Conservation (phyloP, 148 eudicot species). For the Rhododendron molle region DNA sequence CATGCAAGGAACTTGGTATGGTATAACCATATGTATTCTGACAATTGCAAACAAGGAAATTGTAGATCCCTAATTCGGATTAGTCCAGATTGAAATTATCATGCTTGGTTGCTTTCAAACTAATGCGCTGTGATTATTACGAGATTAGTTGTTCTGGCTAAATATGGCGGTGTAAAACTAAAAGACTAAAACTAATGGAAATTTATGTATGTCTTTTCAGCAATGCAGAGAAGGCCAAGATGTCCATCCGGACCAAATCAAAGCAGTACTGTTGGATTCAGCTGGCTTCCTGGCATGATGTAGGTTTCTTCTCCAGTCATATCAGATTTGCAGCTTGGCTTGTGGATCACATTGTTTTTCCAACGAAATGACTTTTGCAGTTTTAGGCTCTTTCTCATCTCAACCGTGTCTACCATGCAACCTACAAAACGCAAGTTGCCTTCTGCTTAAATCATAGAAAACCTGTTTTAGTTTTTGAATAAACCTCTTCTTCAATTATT, state of each 20-base stretch:
- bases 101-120: not conserved
- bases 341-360: not conserved
- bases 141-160: not conserved
- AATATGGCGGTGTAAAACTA: not conserved
- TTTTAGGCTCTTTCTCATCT: not conserved
- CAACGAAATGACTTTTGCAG: not conserved
- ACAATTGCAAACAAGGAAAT: not conserved
- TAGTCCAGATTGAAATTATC: not conserved
- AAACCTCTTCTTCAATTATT: not conserved
- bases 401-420: not conserved
- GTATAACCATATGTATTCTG: not conserved
- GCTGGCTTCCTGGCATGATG: slow-evolving; percentile 60
- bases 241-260: slow-evolving; percentile 78
- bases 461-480: not conserved
- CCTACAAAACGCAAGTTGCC: not conserved
- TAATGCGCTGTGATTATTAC: not conserved
- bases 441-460: not conserved
- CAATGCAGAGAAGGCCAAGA: slow-evolving; percentile 90
- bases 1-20: not conserved
- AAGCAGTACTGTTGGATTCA: slow-evolving; percentile 73
- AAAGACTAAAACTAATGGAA: not conserved
- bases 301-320: not conserved
- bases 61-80: not conserved
- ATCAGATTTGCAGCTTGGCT: not conserved
- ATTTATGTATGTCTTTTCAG: slow-evolving; percentile 28